phyloP scores from a whole-genome alignment of 441 rosid genomes.

The Sinapis alba region DNA sequence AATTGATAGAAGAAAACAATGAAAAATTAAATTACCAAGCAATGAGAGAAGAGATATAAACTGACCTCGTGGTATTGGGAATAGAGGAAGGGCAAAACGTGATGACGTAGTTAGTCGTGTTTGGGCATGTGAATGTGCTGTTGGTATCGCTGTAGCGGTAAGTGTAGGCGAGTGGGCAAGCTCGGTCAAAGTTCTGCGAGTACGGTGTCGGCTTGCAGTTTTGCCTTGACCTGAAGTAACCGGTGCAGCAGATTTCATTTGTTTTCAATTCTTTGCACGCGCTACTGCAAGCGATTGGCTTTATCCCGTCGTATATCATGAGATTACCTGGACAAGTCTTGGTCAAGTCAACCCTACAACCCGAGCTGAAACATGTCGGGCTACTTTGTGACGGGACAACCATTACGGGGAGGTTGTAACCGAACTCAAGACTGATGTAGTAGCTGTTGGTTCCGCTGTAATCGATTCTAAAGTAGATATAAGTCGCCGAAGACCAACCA shows the following conservation, averaged over 20 bases:
- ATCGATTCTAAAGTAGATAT: slow-evolving; percentile 23
- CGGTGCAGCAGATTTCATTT: not conserved
- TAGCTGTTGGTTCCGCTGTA: slow-evolving; percentile 33
- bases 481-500: slow-evolving; percentile 31
- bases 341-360: slow-evolving; percentile 19
- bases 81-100: not conserved
- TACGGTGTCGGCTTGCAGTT: not conserved
- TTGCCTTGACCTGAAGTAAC: not conserved
- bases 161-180: slow-evolving; percentile 37
- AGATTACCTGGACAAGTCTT: slow-evolving; percentile 44
- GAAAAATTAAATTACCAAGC: not conserved
- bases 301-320: not conserved
- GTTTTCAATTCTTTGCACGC: slow-evolving; percentile 29
- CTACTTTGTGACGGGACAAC: slow-evolving; percentile 2
- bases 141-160: slow-evolving; percentile 38
- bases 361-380: not conserved
- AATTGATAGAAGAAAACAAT: no score
- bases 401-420: slow-evolving; percentile 47
- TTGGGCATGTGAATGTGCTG: slow-evolving; percentile 37
- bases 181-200: not conserved
- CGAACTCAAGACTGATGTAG: slow-evolving; percentile 45
- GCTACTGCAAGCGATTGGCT: slow-evolving; percentile 27
- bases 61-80: not conserved
- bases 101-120: not conserved
- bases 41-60: not conserved